Base-by-base conservation (phyloP, 2,329 filamentous ascomycete genomes). In the Cryoendolithus antarcticus region DNA sequence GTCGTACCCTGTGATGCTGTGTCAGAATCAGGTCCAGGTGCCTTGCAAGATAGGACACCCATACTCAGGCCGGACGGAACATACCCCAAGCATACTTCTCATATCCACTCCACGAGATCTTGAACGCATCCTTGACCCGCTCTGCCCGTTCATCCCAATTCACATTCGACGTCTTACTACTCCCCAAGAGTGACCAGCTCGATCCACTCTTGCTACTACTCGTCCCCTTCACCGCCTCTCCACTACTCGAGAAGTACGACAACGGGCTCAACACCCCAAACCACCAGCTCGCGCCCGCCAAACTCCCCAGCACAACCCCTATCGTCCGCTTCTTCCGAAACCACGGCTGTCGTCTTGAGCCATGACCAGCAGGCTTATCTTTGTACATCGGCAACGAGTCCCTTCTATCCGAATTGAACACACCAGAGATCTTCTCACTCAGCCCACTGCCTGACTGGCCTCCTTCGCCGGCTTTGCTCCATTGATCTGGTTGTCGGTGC, bases 71-170 rank as follows among this genome's bases (percentile, higher is more conserved):
- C 47, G 44, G 44, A 49, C 40, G 35, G 32, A 38, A 70, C 79
- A 51, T 74, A 86, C 86, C 91, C 91, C 91, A 98, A 21, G 82
- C 91, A 65, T 96, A 81, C 55, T 84, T 77, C 59, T 86, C 82
- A 61, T 98, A 98, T 6, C 82, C 82, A 57, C 88, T 81, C 84
- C 88, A 98, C 57, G 88, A 95, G 48, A 91, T 65, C 60, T 82
- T 74, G 61, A 98, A 96, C 11, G 84, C 86, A 57, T 94, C 84
- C 44, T 82, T 84, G 3, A 98, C 91, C 48, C 74, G 75, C 49
- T 93, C 76, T 53, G 83, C 75, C 55, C 89, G 74, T 49, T 75
- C 72, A 24, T 74, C 62, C 91, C 91, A 98, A 57, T 94, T 74
- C 2, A 76, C 68, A 15, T 38, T 39, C 19, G 19, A 21, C 32